Evolutionary conservation across 805 yeast species (phyloP), one percentile per base, ranked within the genome.

Genomic region (Ogataea angusta): DNA sequence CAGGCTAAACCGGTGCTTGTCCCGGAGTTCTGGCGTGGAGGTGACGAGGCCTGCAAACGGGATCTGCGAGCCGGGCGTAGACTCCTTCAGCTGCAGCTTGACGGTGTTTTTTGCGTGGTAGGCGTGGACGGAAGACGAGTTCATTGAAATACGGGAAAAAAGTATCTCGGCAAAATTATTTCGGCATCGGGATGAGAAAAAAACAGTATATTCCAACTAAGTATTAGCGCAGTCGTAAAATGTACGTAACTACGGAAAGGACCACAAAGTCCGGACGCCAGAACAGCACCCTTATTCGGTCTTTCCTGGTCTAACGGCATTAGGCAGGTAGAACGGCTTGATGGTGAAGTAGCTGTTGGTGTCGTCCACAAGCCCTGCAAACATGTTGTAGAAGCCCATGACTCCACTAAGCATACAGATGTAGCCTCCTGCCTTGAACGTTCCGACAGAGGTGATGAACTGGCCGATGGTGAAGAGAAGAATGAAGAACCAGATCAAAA

Each of bases 311-410:
- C 43, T 41, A 2, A 38, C 50, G 15, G 67, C 64, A 36, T 71
- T 69, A 27, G 81, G 79, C 64, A 78, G 56, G 53, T 60, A 73
- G 37, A 70, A 39, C 14, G 85, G 76, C 42, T 67, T 66, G 36
- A 78, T 61, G 13, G 66, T 63, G 48, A 82, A 48, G 58, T 81
- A 84, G 28, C 82, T 69, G 64, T 82, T 85, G 40, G 76, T 72
- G 10, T 59, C 58, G 41, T 73, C 78, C 1, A 72, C 69, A 34
- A 65, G 57, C 45, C 77, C 77, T 1, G 75, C 73, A 52, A 61
- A 69, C 42, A 70, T 68, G 47, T 69, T 70, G 50, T 71, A 75
- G 57, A 72, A 68, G 0, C 76, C 79, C 14, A 63, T 31, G 7
- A 70, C 46, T 3, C 76, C 67, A 23, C 72, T 61, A 21, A 72